Base-by-base conservation (phyloP, 2,329 filamentous ascomycete genomes). In the Microdochium paspali region DNA sequence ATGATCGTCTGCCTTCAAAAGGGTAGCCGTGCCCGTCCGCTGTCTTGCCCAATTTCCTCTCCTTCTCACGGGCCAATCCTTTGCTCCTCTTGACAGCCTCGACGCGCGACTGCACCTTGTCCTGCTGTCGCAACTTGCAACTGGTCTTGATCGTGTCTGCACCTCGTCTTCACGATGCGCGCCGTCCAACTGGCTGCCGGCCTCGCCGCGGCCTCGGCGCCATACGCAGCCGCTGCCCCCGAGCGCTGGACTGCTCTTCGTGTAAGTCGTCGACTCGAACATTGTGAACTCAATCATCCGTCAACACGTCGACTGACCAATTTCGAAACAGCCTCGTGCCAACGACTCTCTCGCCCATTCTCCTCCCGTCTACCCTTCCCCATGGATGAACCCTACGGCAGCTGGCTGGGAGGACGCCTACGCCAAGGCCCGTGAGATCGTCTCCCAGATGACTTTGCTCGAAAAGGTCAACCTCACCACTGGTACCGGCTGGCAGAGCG, bases 391-490 rank as follows among this genome's bases (percentile, higher is more conserved):
- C 52, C 84, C 87, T 18, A 64, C 78, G 5, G 86, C 85, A 10
- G 70, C 77, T 42, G 78, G 76, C 51, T 95, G 90, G 90, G 74
- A 78, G 47, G 77, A 80, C 6, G 88, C 89, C 32, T 90, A 95
- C 56, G 69, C 67, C 20, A 83, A 85, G 64, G 90, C 90, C 1
- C 80, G 79, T 55, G 79, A 74, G 2, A 91, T 95, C 58, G 89
- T 96, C 43, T 85, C 84, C 10, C 82, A 90, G 61, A 68, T 95
- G 66, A 95, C 89, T 1, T 73, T 95, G 30, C 61, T 82, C 10
- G 90, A 96, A 65, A 96, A 95, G 70, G 89, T 97, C 66, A 97
- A 97, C 65, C 65, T 98, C 53, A 97, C 91, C 2, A 96, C 90
- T 1, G 91, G 91, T 64, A 79, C 85, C 53, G 90, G 90, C 40